A percentile compares a stretch with the other conserved stretches of the same genome.
Evolutionary conservation across 163 green algal genomes (phyloP).

Genomic region (Scenedesmus sp.): DNA sequence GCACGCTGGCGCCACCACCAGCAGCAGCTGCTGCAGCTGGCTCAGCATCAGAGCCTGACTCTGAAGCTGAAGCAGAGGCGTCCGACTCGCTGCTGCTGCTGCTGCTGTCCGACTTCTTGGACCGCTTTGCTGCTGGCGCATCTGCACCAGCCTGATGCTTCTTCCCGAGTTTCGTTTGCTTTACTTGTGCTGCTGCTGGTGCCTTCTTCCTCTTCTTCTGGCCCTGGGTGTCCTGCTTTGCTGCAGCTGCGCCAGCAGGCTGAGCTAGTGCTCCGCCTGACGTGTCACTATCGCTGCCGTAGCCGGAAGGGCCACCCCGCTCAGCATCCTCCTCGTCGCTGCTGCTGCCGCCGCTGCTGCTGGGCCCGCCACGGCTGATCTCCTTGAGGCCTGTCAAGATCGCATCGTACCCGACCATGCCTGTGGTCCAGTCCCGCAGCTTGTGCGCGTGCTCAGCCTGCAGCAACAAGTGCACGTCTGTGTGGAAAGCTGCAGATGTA

Average conservation of each 20-base stretch:
- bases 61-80: neutral
- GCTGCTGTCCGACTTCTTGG: conserved; percentile 18
- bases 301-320: conserved; percentile 8
- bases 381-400: conserved; percentile 83
- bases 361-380: conserved; percentile 51
- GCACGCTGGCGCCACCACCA: neutral
- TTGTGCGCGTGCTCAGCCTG: conserved; percentile 66
- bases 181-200: neutral
- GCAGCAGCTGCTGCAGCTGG: conserved; percentile 7
- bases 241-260: conserved; percentile 11
- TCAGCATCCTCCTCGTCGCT: neutral
- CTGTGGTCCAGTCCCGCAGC: conserved; percentile 80
- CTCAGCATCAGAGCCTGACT: too few relatives aligned
- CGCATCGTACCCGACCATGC: conserved; percentile 84
- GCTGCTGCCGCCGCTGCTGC: conserved; percentile 34
- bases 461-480: neutral
- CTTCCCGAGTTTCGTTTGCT: conserved; percentile 13
- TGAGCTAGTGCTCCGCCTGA: neutral
- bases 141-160: conserved; percentile 22
- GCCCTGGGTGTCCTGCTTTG: neutral
- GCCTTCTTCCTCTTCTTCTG: conserved; percentile 33
- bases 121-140: conserved; percentile 32
- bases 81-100: conserved; percentile 30
- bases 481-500: neutral
- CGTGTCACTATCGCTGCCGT: conserved; percentile 40